Conservation (phyloP, 129 eudicot genomes). For the Chrysanthemum lavandulifolium region DNA sequence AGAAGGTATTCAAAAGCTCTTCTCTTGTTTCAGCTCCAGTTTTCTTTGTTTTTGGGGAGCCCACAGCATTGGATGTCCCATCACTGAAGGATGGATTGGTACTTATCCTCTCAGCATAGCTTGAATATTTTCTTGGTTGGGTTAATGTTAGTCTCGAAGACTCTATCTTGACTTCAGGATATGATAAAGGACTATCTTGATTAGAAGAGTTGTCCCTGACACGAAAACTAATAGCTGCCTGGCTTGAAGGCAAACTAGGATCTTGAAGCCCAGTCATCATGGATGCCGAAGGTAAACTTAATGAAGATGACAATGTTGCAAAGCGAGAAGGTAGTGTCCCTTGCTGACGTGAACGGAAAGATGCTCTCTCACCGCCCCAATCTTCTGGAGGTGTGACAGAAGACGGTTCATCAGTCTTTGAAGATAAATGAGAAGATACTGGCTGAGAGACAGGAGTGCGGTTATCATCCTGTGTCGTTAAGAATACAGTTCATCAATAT, state of each 20-base stretch:
- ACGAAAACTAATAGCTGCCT: slow-evolving; percentile 44
- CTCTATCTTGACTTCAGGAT: slow-evolving; percentile 46
- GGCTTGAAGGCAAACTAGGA: slow-evolving; percentile 50
- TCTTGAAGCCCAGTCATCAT: slow-evolving; percentile 70
- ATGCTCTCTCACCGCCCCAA: slow-evolving; percentile 87
- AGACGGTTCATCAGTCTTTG: slow-evolving; percentile 55
- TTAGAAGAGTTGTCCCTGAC: slow-evolving; percentile 44
- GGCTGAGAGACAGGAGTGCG: slow-evolving; percentile 45
- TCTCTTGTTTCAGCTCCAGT: slow-evolving; percentile 85
- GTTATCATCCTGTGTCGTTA: slow-evolving; percentile 58
- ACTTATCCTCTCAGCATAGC: slow-evolving; percentile 94
- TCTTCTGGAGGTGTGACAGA: slow-evolving; percentile 96
- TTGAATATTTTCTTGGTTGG: slow-evolving; percentile 62
- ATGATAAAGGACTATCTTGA: slow-evolving; percentile 50
- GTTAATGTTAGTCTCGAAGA: slow-evolving; percentile 49
- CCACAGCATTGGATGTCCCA: slow-evolving; percentile 50
- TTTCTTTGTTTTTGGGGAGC: slow-evolving; percentile 86
- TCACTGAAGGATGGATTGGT: slow-evolving; percentile 66
- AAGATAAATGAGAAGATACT: slow-evolving; percentile 50
- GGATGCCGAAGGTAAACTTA: slow-evolving; percentile 50
- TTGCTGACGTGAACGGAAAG: slow-evolving; percentile 56
- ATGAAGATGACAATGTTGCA: slow-evolving; percentile 47
- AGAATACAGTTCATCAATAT: slow-evolving; percentile 1
- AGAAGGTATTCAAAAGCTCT: slow-evolving; percentile 64
- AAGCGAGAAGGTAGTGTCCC: slow-evolving; percentile 64